Evolutionary conservation across 441 rosid genomes (phyloP), one percentile per base, ranked within the genome.

Genomic region (Jatropha podagrica): DNA sequence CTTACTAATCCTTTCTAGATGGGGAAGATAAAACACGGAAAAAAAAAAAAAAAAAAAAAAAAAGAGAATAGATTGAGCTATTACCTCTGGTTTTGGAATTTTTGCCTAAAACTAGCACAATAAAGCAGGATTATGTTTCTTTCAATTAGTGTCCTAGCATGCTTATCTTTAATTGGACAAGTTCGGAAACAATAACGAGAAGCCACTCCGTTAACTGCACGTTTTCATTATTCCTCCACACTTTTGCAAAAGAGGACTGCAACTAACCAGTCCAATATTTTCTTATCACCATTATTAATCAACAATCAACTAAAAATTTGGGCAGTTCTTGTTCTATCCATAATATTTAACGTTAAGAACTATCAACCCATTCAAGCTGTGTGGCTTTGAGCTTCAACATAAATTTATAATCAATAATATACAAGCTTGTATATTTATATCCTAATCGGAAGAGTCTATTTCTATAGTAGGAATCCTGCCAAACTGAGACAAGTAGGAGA

Each of bases 361-460:
- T 42, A 55, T 55, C 64, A 46, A 26, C 6, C 51, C 20, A 44
- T 46, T 20, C 17, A 66, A 20, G 27, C 5, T 67, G 13, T 48
- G 10, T 2, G 52, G n/a, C 11, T 38, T 27, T 60, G n/a, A 71
- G 41, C 20, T 23, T 23, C 23, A 23, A 23, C 23, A 23, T 23
- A 23, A 23, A 23, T 23, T 23, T 23, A 23, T 23, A 23, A 32
- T 32, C 32, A 32, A 32, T 32, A 32, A 17, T 48, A 40, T 56
- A 41, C 38, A 23, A 58, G 40, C n/a, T 60, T 27, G 5, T 9
- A 46, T 0, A 3, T 46, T 48, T 4, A 5, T 37, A 20, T 20
- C 44, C 78, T 86, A 92, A 44, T 89, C 97, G 1, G 97, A 94
- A 73, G 69, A 80, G 60, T 92, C 97, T 65, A 65, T 84, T 23